Conservation (phyloP, 106 monocot species). For the Phalaenopsis aphrodite region DNA sequence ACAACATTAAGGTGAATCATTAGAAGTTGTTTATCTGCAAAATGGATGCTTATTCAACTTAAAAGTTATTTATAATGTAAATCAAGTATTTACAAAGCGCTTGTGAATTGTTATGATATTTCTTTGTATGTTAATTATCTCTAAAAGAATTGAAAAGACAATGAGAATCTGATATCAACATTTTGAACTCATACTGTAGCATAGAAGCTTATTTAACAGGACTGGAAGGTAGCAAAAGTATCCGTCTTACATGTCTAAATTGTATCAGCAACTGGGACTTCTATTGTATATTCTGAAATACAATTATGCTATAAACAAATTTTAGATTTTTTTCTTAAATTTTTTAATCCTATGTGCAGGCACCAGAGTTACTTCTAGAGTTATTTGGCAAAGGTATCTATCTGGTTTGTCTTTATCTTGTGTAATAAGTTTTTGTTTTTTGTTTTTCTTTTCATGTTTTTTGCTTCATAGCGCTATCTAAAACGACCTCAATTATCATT, state of each 20-base stretch:
- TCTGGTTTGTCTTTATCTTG: background rate
- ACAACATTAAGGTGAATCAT: slow-evolving; percentile 50
- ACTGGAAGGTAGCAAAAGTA: background rate
- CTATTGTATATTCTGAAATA: background rate
- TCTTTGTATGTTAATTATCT: background rate
- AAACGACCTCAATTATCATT: background rate
- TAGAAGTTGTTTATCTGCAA: background rate
- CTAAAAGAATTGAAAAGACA: background rate
- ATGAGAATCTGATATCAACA: background rate
- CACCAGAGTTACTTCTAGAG: slow-evolving; percentile 63
- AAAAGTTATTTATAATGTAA: background rate
- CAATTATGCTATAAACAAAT: background rate
- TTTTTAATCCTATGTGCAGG: slow-evolving; percentile 34
- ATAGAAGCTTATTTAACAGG: background rate
- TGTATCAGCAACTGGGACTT: background rate
- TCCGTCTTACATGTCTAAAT: background rate
- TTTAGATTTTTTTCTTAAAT: background rate
- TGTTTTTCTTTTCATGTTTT: background rate
- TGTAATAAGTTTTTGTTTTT: background rate
- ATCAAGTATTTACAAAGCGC: background rate
- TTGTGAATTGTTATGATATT: background rate
- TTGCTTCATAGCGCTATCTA: background rate
- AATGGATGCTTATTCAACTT: background rate
- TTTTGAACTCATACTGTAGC: background rate
- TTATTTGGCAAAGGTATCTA: slow-evolving; percentile 67